phyloP scores from a whole-genome alignment of 305 asterid species.

The Fraxinus albicans region DNA sequence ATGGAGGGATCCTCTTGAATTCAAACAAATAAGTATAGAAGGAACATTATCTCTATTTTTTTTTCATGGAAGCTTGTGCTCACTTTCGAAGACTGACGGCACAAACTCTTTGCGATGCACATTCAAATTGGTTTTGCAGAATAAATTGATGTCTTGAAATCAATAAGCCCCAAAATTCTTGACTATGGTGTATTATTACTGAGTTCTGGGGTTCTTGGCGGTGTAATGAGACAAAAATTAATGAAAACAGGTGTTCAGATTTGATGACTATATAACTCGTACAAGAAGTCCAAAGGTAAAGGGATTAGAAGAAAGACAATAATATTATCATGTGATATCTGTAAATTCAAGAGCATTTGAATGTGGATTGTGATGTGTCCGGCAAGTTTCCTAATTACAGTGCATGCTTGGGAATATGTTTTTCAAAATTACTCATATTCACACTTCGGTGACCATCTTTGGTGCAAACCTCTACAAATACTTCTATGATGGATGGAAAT shows the following conservation, averaged over 20 bases:
- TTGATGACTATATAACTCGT: not conserved
- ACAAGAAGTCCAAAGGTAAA: not conserved
- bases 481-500: not conserved
- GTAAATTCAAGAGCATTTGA: not conserved
- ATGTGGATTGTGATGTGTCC: not conserved
- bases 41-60: not conserved
- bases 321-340: not conserved
- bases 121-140: conserved; percentile 8
- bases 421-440: not conserved
- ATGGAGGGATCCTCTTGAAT: not conserved
- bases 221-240: not conserved
- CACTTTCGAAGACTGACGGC: not conserved
- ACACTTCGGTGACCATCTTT: not conserved
- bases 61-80: not conserved
- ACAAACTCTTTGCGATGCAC: conserved; percentile 11
- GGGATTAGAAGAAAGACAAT: not conserved
- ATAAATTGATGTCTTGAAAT: not conserved
- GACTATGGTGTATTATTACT: not conserved
- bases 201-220: not conserved
- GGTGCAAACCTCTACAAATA: not conserved
- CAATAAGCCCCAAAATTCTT: not conserved
- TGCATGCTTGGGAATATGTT: not conserved
- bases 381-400: not conserved
- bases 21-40: not conserved
- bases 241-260: not conserved